Evolutionary conservation across 1,284 basidiomycete genomes (phyloP).

Genomic region (Ganoderma multipileum): DNA sequence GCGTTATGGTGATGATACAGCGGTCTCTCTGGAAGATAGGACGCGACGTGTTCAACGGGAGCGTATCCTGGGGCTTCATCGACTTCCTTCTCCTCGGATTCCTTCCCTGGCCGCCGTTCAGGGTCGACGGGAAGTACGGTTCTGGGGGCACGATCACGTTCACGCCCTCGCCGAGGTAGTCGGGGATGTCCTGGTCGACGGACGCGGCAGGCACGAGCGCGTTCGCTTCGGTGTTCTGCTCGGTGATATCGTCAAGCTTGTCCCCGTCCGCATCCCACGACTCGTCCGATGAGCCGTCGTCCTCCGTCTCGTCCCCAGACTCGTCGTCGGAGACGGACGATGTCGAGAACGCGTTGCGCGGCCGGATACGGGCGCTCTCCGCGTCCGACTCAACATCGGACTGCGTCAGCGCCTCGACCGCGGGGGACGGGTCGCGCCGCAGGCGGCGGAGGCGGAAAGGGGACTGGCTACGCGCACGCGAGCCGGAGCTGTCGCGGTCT

Average conservation of each 20-base stretch:
- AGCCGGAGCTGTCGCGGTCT: constrained; percentile 38
- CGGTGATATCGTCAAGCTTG: constrained; percentile 81
- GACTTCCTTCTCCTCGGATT: constrained; percentile 67
- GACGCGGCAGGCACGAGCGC: constrained; percentile 61
- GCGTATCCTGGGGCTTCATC: constrained; percentile 60
- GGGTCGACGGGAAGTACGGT: constrained; percentile 78
- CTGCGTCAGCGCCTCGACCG: constrained; percentile 74
- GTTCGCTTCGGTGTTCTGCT: constrained; percentile 77
- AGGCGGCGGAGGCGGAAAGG: constrained; percentile 65
- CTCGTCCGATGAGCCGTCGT: constrained; percentile 42
- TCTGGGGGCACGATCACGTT: constrained; percentile 87
- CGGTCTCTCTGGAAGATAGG: constrained; percentile 91
- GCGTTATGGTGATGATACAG: constrained; percentile 89
- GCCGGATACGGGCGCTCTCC: constrained; percentile 57
- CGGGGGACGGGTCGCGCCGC: constrained; percentile 71
- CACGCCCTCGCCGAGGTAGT: constrained; percentile 86
- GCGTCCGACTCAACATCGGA: constrained; percentile 72
- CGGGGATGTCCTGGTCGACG: constrained; percentile 60
- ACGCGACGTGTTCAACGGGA: constrained; percentile 72
- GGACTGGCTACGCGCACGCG: constrained; percentile 72
- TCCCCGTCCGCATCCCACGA: constrained; percentile 58
- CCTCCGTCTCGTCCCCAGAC: constrained; percentile 54
- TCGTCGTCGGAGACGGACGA: constrained; percentile 58
- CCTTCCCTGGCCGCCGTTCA: constrained; percentile 54
- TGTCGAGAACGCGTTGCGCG: constrained; percentile 72